Evolutionary conservation across 768 basidiomycete genomes (phyloP), one percentile per base, ranked within the genome.

Genomic region (Inosperma sp.): DNA sequence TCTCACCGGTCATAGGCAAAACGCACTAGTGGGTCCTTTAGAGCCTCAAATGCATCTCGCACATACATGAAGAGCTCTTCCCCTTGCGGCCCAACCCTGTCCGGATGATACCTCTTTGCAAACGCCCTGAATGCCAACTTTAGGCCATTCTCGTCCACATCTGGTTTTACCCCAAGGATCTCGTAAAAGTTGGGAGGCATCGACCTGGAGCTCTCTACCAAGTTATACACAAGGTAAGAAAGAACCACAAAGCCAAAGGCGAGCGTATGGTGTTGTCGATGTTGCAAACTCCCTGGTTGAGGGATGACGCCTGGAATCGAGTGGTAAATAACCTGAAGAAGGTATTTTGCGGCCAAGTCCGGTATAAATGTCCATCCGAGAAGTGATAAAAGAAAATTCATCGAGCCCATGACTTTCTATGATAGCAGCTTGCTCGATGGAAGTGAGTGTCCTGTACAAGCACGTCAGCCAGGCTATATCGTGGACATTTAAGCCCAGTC

Each of bases 1-100:
- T 63, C 78, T 46, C 57, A 88, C 85, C 89, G 76, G 60, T 93
- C 91, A 63, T 93, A 93, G 0, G 89, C 91, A 70, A 91, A 93
- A 42, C 90, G 68, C 37, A 82, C 82, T 7, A 78, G 73, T 3
- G 91, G 90, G 56, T 89, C 76, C 63, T 84, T 88, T 22, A 93
- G 65, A 2, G 85, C 82, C 56, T 93, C 89, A 56, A 82, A 92
- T 27, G 82, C 86, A 60, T 84, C 80, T 52, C 88, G 70, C 4
- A 87, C 82, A 39, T 70, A 64, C 41, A 91, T 86, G 61, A 93
- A 93, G 22, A 81, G 48, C 10, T 73, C 73, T 56, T 83, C 83
- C 7, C 84, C 84, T 16, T 70, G 65, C 0, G 67, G 67, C 0
- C 84, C 84, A 25, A 75, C 71, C 51, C 84, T 75, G 68, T 93